Evolutionary conservation across 805 yeast species (phyloP).

Genomic region (Teunomyces lycoperdinae): DNA sequence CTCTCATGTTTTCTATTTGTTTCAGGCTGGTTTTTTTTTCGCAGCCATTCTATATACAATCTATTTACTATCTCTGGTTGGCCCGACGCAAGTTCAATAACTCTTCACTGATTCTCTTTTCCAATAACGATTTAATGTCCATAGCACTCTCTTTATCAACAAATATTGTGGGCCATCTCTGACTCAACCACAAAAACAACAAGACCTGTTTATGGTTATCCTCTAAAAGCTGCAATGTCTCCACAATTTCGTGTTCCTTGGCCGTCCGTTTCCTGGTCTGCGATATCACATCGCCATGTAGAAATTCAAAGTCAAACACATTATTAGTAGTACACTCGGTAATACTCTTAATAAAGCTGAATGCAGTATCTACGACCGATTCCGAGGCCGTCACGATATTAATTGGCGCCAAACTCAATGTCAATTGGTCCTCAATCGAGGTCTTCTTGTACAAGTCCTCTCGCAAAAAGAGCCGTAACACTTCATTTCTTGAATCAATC

Average conservation of each 20-base stretch:
- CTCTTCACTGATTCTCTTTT: slow-evolving; percentile 54
- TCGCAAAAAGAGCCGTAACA: slow-evolving; percentile 44
- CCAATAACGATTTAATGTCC: slow-evolving; percentile 68
- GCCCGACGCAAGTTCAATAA: slow-evolving; percentile 28
- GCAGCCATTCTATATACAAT: slow-evolving; percentile 2
- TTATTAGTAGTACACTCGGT: slow-evolving; percentile 53
- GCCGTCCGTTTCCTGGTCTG: slow-evolving; percentile 18
- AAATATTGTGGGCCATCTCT: slow-evolving; percentile 79
- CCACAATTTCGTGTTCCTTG: slow-evolving; percentile 18
- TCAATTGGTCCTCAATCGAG: slow-evolving; percentile 55
- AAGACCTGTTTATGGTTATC: slow-evolving; percentile 63
- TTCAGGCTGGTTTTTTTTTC: neutral
- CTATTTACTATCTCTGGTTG: slow-evolving; percentile 9
- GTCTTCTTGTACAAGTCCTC: slow-evolving; percentile 20
- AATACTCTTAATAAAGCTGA: slow-evolving; percentile 52
- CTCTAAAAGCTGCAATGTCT: slow-evolving; percentile 45
- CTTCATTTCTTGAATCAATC: slow-evolving; percentile 33
- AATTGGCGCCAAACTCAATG: slow-evolving; percentile 63
- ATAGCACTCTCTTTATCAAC: slow-evolving; percentile 73
- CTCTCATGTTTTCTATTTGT: neutral
- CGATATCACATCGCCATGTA: slow-evolving; percentile 23
- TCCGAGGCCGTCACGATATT: slow-evolving; percentile 29
- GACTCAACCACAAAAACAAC: slow-evolving; percentile 80
- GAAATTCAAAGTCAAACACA: slow-evolving; percentile 48
- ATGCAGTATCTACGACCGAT: slow-evolving; percentile 40